phyloP scores from a whole-genome alignment of 306 rosid genomes.

The Heteromeles arbutifolia region DNA sequence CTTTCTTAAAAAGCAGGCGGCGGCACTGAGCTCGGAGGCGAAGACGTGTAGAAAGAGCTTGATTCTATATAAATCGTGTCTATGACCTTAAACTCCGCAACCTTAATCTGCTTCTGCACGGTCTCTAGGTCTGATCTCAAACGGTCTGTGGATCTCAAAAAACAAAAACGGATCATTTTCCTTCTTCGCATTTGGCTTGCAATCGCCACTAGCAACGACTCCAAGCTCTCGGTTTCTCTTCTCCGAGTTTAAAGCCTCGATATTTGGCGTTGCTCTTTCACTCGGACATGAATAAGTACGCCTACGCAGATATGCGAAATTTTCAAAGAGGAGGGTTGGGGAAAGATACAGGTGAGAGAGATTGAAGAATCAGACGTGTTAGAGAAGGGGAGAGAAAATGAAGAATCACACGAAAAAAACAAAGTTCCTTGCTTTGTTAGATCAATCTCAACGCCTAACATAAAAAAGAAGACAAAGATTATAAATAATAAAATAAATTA shows the following conservation, averaged over 20 bases:
- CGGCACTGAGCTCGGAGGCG: conserved; percentile 72
- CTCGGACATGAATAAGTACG: no score
- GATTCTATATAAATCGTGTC: conserved; percentile 51
- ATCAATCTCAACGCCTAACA: no score
- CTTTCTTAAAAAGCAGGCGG: conserved; percentile 48
- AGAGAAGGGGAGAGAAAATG: no score
- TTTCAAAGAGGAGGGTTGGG: no score
- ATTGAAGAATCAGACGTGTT: no score
- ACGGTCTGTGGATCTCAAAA: conserved; percentile 52
- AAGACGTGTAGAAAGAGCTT: conserved; percentile 43
- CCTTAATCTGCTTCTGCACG: conserved; percentile 52
- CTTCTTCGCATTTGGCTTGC: conserved; percentile 6
- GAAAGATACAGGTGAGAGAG: no score
- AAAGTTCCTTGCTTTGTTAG: no score
- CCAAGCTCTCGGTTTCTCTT: not conserved
- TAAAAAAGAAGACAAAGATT: no score
- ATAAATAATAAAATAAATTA: not conserved
- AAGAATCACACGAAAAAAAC: no score
- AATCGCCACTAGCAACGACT: not conserved
- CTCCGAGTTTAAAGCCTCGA: conserved; percentile 31
- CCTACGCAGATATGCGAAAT: no score
- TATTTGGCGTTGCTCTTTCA: no score
- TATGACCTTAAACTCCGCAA: conserved; percentile 28
- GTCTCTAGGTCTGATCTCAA: conserved; percentile 59
- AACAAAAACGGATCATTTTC: conserved; percentile 27